Conservation (phyloP, 2,329 filamentous ascomycete genomes). For the Botrytis fragariae region DNA sequence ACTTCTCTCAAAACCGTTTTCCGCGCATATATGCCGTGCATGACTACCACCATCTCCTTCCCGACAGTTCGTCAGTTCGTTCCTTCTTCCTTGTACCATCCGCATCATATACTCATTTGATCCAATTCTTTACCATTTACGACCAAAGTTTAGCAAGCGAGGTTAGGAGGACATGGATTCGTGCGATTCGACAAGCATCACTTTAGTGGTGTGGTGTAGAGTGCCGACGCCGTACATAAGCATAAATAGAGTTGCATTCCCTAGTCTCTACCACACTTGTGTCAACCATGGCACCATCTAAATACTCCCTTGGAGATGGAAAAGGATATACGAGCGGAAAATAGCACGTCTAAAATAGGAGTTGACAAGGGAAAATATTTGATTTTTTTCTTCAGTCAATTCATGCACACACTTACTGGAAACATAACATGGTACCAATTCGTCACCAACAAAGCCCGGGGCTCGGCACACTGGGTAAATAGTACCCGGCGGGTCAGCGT, state of each 20-base stretch:
- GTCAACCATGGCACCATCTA: background rate
- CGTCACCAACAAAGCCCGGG: background rate
- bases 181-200: background rate
- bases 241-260: background rate
- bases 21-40: background rate
- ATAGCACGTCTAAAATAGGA: background rate
- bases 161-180: background rate
- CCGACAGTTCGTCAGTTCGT: background rate
- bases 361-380: background rate
- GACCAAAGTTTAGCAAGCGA: background rate
- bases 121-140: background rate
- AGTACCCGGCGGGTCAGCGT: background rate
- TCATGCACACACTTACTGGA: background rate
- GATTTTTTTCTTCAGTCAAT: background rate
- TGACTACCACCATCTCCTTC: background rate
- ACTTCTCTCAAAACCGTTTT: background rate
- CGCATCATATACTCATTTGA: background rate
- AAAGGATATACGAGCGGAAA: background rate
- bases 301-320: background rate
- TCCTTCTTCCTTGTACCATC: background rate
- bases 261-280: background rate
- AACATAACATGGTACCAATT: background rate
- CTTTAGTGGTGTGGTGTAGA: background rate
- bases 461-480: background rate
- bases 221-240: conserved; percentile 5